Percentiles rank a stretch among this genome's conserved stretches.
These are phyloP conservation scores for Septoria linicola DNA, from an alignment of 2,329 filamentous ascomycete genomes.

Conservation along the genomic window DNA sequence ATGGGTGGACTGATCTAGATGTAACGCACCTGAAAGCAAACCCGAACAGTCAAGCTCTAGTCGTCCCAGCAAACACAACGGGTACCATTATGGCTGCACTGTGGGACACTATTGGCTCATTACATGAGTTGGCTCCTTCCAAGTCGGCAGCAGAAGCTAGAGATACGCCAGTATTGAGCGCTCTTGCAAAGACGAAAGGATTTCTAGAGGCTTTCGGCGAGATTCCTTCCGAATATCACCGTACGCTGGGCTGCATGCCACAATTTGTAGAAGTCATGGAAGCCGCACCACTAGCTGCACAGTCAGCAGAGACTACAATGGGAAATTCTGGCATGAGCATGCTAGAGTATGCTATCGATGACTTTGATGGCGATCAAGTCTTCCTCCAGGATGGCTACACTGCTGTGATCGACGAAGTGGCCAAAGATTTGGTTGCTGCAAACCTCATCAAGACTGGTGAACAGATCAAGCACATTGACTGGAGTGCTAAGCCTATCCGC, in stretches of 20 bases:
- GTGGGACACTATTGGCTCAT: conserved; percentile 24
- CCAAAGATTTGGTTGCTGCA: conserved; percentile 19
- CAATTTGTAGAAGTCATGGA: conserved; percentile 32
- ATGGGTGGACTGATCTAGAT: no score
- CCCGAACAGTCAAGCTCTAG: conserved; percentile 10
- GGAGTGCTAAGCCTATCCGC: conserved; percentile 20
- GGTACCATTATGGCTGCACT: conserved; percentile 20
- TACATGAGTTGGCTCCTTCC: conserved; percentile 21
- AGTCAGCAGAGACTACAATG: conserved; percentile 26
- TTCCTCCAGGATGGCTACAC: conserved; percentile 32
- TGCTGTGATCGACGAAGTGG: conserved; percentile 26
- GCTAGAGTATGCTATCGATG: conserved; percentile 31
- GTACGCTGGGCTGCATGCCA: conserved; percentile 21
- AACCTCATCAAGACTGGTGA: conserved; percentile 16
- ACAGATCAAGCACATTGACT: conserved; percentile 22
- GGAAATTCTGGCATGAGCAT: conserved; percentile 23
- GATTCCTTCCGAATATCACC: conserved; percentile 22
- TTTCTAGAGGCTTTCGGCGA: conserved; percentile 20
- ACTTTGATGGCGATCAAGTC: conserved; percentile 32
- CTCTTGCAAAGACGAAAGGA: conserved; percentile 17
- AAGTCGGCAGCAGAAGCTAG: conserved; percentile 19
- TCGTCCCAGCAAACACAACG: conserved; percentile 21
- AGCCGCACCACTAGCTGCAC: conserved; percentile 28
- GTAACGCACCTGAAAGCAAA: no score
- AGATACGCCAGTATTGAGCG: conserved; percentile 22